Base-by-base conservation (phyloP, 331 rosid species). In the Pyracantha coccinea region DNA sequence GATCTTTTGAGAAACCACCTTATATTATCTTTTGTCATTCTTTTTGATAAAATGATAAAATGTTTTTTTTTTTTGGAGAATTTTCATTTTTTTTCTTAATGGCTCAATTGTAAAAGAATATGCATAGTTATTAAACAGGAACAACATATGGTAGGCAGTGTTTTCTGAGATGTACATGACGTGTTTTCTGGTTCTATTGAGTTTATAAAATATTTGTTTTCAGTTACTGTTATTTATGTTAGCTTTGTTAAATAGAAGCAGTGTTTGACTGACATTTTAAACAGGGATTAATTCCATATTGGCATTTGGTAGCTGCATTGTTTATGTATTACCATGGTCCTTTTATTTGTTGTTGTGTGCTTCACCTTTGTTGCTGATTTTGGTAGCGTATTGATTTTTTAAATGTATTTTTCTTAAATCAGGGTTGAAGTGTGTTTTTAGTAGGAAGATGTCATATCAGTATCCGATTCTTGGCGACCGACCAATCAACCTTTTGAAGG, bases 401-500 rank as follows among this genome's bases (percentile, higher is more conserved):
- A 41, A 4, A 1, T 12, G 47, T 14, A 3, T 4, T 14, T 35
- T 8, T 14, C 8, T 44, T 14, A 9, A 24, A 23, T 35, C 79
- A 75, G 77, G 74, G 57, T 69, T 74, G 68, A 72, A 76, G 83
- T 87, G 73, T 75, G 72, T 73, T 75, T 84, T 58, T 67, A 59
- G 75, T 79, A 63, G 77, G 81, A 61, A 68, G 72, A 94, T 95
- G 99, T 83, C 98, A 5, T 86, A 97, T 13, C 79, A 76, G 2
- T 90, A 89, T 85, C 93, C 88, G 1, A 35, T 83, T 68, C 90
- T 92, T 31, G 93, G 88, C 66, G 85, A 89, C 78, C 86, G 92
- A 24, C 90, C 99, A 12, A 76, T 95, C 86, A 83, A 92, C 73
- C 97, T 90, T 75, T 95, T 96, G 99, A 95, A 80, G 87, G 99